Percentiles rank a stretch among this genome's conserved stretches.
phyloP scores from a whole-genome alignment of 108 stramenopile genomes.

The Cyclotella distinguenda region DNA sequence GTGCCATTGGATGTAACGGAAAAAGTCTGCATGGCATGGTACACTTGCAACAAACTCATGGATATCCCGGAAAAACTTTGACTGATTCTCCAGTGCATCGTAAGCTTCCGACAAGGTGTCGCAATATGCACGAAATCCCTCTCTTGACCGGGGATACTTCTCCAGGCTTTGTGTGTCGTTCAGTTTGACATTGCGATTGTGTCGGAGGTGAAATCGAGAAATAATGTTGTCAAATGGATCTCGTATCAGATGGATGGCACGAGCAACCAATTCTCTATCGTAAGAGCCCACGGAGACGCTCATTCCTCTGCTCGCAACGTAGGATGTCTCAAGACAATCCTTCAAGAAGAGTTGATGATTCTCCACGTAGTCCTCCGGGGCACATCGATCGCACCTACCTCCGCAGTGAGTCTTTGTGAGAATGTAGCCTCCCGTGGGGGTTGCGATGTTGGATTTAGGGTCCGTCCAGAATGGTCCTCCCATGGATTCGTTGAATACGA shows the following conservation, averaged over 20 bases:
- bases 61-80: conserved; percentile 32
- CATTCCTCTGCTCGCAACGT: conserved; percentile 15
- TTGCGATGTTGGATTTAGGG: not conserved
- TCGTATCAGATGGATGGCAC: conserved; percentile 62
- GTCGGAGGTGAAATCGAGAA: conserved; percentile 54
- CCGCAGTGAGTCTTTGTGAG: conserved; percentile 50
- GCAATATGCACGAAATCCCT: conserved; percentile 56
- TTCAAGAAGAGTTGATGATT: conserved; percentile 42
- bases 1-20: conserved; percentile 83
- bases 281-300: conserved; percentile 17
- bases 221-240: conserved; percentile 68
- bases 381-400: conserved; percentile 47
- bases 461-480: conserved; percentile 30
- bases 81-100: conserved; percentile 18
- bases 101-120: conserved; percentile 7
- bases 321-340: conserved; percentile 32
- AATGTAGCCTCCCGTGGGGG: conserved; percentile 7
- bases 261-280: conserved; percentile 34
- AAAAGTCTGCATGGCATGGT: conserved; percentile 78
- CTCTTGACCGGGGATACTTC: conserved; percentile 38
- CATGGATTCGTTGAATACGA: not conserved
- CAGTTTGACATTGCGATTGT: conserved; percentile 26
- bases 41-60: conserved; percentile 41
- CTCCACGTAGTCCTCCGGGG: conserved; percentile 49
- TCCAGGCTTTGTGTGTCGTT: conserved; percentile 27